A percentile compares a stretch with the other conserved stretches of the same genome.
phyloP scores from a whole-genome alignment of 352 stramenopile genomes.

The Plasmopara halstedii region DNA sequence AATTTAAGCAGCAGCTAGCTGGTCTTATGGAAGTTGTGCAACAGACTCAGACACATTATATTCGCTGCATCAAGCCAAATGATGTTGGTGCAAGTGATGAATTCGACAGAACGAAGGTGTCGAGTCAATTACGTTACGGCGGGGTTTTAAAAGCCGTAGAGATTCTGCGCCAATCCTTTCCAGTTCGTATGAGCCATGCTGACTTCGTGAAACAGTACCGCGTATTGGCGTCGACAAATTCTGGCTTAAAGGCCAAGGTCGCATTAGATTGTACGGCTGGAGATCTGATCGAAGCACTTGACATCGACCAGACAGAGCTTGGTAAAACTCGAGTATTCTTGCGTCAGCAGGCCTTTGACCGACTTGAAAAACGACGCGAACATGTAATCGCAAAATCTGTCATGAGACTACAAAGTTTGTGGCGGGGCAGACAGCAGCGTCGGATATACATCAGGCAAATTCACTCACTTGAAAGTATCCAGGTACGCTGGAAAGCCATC shows the following conservation, averaged over 20 bases:
- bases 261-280: constrained; percentile 14
- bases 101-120: constrained; percentile 84
- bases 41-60: constrained; percentile 95
- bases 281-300: constrained; percentile 26
- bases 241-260: not conserved
- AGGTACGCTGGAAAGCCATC: constrained; percentile 52
- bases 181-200: constrained; percentile 62
- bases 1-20: constrained; percentile 92
- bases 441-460: constrained; percentile 27
- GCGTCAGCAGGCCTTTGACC: constrained; percentile 51
- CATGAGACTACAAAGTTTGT: constrained; percentile 42
- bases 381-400: constrained; percentile 18
- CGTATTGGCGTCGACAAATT: constrained; percentile 11
- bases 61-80: constrained; percentile 99
- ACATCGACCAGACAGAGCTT: constrained; percentile 41
- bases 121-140: constrained; percentile 72
- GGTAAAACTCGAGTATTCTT: constrained; percentile 71
- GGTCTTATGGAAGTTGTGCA: constrained; percentile 91
- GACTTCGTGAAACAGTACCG: constrained; percentile 61
- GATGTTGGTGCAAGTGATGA: constrained; percentile 83
- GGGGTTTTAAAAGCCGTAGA: constrained; percentile 80
- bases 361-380: constrained; percentile 46
- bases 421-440: constrained; percentile 27
- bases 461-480: constrained; percentile 32
- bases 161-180: constrained; percentile 80